A percentile compares a stretch with the other conserved stretches of the same genome.
These are phyloP conservation scores for Penicillium sp. DNA, from an alignment of 2,329 filamentous ascomycete species.

Conservation along the genomic window DNA sequence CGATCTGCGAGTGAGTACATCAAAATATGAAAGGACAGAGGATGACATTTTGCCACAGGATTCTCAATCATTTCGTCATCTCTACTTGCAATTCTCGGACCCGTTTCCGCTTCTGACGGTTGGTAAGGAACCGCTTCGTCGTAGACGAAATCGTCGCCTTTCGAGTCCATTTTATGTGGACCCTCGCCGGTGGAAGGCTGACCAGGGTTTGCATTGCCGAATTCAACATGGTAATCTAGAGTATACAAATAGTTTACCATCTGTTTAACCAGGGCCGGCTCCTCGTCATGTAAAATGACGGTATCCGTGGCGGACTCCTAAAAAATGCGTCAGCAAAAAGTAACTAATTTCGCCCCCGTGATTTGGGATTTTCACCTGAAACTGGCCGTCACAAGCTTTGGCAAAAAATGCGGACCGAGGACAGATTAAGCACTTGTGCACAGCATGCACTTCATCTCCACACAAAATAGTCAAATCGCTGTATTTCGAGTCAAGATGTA, in stretches of 20 bases:
- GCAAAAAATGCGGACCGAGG: constrained; percentile 1
- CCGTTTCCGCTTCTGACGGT: background rate
- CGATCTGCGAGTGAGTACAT: constrained; percentile 3
- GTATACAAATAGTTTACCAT: background rate
- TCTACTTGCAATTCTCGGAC: background rate
- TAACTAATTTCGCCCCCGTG: background rate
- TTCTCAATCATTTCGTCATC: background rate
- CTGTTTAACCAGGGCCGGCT: background rate
- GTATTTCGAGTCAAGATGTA: background rate
- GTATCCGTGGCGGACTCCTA: background rate
- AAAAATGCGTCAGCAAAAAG: background rate
- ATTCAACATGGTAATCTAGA: background rate
- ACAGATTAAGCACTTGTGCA: constrained; percentile 1
- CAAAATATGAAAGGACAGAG: background rate
- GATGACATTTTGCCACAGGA: background rate
- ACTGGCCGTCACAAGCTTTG: background rate
- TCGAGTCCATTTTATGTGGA: too few species aligned
- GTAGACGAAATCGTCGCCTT: background rate
- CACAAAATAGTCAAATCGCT: constrained; percentile 1
- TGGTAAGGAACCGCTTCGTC: background rate
- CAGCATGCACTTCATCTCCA: background rate
- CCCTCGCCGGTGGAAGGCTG: background rate
- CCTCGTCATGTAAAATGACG: background rate
- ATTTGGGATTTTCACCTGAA: background rate
- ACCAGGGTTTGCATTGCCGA: background rate